Conservation (phyloP, 495 filamentous ascomycete species). For the Physcia stellaris region DNA sequence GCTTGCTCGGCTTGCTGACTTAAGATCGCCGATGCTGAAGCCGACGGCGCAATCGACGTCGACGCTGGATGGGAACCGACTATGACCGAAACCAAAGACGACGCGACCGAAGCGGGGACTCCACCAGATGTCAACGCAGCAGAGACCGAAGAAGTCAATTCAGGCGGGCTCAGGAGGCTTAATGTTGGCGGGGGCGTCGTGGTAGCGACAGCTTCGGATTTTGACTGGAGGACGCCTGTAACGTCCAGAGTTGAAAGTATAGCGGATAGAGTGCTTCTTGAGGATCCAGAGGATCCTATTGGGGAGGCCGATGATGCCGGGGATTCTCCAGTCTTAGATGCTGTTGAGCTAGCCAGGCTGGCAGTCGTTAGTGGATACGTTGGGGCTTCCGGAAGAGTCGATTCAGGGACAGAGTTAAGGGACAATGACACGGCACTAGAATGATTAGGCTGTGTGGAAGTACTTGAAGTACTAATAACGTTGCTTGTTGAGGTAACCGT, state of each 20-base stretch:
- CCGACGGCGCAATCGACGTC: no score
- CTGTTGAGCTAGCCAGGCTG: neutral
- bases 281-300: no score
- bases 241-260: no score
- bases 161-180: conserved; percentile 1
- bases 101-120: conserved; percentile 6
- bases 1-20: conserved; percentile 8
- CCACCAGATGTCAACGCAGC: conserved; percentile 11
- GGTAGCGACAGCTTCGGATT: neutral
- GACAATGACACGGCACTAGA: neutral
- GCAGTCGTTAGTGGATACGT: no score
- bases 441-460: neutral
- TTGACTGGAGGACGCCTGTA: no score
- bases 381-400: neutral
- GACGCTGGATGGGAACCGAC: conserved; percentile 6
- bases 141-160: conserved; percentile 9
- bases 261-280: no score
- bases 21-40: conserved; percentile 2
- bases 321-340: neutral
- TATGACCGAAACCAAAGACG: conserved; percentile 10
- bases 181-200: neutral
- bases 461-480: neutral
- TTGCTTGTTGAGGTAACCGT: no score
- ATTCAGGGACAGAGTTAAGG: neutral
- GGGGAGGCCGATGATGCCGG: neutral